These are phyloP conservation scores for Scedosporium apiospermum DNA, from an alignment of 2,329 filamentous ascomycete genomes.

Conservation along the genomic window DNA sequence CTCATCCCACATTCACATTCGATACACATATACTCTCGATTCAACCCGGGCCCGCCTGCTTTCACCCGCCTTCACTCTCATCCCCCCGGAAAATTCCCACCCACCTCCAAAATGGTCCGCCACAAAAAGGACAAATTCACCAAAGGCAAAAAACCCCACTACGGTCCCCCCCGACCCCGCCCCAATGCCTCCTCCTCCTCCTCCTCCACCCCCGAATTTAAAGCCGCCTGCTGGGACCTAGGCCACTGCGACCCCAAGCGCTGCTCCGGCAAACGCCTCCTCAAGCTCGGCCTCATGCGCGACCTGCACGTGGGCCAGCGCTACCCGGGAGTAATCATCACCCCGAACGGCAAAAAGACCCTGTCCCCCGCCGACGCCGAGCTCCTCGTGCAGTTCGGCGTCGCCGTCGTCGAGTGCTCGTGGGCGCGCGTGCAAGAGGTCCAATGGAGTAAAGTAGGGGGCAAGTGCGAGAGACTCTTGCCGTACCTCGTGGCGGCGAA, in stretches of 20 bases:
- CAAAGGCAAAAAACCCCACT: conserved; percentile 65
- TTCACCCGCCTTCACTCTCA: background rate
- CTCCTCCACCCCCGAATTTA: conserved; percentile 50
- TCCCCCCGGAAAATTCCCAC: conserved; percentile 1
- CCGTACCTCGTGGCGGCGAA: conserved; percentile 96
- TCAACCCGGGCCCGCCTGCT: background rate
- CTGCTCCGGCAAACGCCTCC: conserved; percentile 91
- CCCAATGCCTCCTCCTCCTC: conserved; percentile 33
- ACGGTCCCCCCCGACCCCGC: conserved; percentile 46
- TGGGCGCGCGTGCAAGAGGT: conserved; percentile 92
- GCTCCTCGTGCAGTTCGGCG: conserved; percentile 78
- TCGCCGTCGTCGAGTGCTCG: conserved; percentile 92
- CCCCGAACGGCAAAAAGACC: conserved; percentile 81
- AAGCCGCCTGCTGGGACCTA: conserved; percentile 95
- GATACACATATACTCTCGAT: too few species aligned
- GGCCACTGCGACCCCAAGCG: conserved; percentile 96
- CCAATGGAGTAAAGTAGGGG: conserved; percentile 83
- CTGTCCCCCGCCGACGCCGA: conserved; percentile 75
- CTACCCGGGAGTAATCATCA: conserved; percentile 85
- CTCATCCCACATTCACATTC: too few species aligned
- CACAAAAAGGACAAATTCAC: conserved; percentile 89
- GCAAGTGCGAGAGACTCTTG: conserved; percentile 81
- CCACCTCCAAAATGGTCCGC: conserved; percentile 61
- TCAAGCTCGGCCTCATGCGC: conserved; percentile 87
- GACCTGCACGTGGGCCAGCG: conserved; percentile 87